Base-by-base conservation (phyloP, 345 rosid species). In the Pseudoturritis turrita region DNA sequence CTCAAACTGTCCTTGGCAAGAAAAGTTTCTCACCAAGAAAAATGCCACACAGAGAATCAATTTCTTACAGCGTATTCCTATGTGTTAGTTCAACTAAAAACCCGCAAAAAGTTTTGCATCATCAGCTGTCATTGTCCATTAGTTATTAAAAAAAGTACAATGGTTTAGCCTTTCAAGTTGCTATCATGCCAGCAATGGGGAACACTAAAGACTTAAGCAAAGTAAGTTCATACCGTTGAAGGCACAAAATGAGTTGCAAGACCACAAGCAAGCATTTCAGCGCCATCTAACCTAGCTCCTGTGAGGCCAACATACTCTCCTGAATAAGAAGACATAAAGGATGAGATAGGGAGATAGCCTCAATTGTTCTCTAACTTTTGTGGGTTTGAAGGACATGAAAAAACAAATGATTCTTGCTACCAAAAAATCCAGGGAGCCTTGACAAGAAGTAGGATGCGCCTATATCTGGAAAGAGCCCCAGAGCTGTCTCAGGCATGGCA, bases 161-260 rank as follows among this genome's bases (percentile, higher is more conserved):
- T n/a, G n/a, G n/a, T n/a, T 43, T 25, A 18, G 39, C 65, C 55
- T 31, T 52, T 46, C 65, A 56, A 56, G 63, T 43, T 62, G 37
- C 35, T 19, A 71, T 61, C 41, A 51, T 18, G 49, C 28, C 28
- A 8, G 40, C 5, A 18, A 45, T 29, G 65, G 55, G 64, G 25
- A 53, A 28, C 7, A 33, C 29, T 40, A 50, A 46, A 37, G 55
- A 43, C 7, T 14, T 50, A 57, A 22, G 75, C 9, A 37, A 25
- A 17, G 61, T 49, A 72, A 52, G 60, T 58, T 66, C 68, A 64
- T 88, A 92, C 95, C 65, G 53, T 57, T 49, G 90, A 84, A 44
- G 89, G 88, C 54, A 92, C 85, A 67, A 83, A 88, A 72, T 92
- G 98, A 61, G 98, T 92, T 26, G 92, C 96, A 73, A 92, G 95